A percentile compares a stretch with the other conserved stretches of the same genome.
Evolutionary conservation across 345 rosid genomes (phyloP).

Genomic region (Eutrema japonicum): DNA sequence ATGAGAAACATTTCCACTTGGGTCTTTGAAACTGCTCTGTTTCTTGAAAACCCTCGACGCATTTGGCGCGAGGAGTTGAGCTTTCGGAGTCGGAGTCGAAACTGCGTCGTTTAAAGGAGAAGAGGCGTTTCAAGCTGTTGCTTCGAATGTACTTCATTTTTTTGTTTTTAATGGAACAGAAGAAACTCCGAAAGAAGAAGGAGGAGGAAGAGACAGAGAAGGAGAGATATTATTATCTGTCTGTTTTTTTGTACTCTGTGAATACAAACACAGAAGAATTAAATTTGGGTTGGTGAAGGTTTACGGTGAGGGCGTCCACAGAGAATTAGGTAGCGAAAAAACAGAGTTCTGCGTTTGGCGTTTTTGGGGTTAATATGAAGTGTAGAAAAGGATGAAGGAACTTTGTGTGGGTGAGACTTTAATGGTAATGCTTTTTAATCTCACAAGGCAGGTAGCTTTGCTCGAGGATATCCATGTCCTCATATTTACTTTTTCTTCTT

Average conservation of each 20-base stretch:
- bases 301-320: slow-evolving; percentile 39
- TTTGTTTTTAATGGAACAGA: slow-evolving; percentile 10
- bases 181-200: slow-evolving; percentile 5
- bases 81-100: slow-evolving; percentile 52
- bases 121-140: slow-evolving; percentile 81
- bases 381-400: slow-evolving; percentile 23
- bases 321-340: slow-evolving; percentile 26
- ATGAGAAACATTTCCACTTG: slow-evolving; percentile 93
- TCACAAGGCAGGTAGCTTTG: slow-evolving; percentile 46
- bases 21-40: slow-evolving; percentile 56
- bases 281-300: slow-evolving; percentile 44
- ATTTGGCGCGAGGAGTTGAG: slow-evolving; percentile 40
- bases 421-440: slow-evolving; percentile 32
- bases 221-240: slow-evolving; percentile 38
- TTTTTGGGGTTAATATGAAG: slow-evolving; percentile 23
- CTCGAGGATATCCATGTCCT: slow-evolving; percentile 43
- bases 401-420: slow-evolving; percentile 47
- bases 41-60: slow-evolving; percentile 43
- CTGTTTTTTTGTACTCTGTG: slow-evolving; percentile 46
- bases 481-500: background rate
- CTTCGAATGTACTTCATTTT: slow-evolving; percentile 80
- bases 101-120: slow-evolving; percentile 67
- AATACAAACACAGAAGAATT: slow-evolving; percentile 41
- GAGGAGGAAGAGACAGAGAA: slow-evolving; percentile 25
- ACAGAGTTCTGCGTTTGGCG: slow-evolving; percentile 37